Evolutionary conservation across 345 rosid genomes (phyloP).

Genomic region (Microthlaspi erraticum): DNA sequence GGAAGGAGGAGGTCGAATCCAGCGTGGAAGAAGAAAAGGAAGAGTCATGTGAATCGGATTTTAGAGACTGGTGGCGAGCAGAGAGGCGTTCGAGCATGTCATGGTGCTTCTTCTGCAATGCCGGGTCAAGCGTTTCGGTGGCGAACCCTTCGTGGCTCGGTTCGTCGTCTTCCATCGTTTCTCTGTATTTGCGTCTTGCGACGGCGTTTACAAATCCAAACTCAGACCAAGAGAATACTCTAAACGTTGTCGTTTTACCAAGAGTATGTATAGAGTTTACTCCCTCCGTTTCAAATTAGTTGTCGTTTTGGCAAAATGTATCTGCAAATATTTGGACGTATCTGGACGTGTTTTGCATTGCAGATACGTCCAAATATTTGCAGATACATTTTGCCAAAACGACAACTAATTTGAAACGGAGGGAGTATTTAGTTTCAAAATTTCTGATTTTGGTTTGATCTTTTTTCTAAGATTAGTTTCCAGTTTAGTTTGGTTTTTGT

Average conservation of each 20-base stretch:
- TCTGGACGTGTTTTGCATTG: no score
- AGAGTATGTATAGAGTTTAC: no score
- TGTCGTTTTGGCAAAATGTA: no score
- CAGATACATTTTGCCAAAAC: no score
- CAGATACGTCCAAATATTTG: no score
- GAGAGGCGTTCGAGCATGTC: slow-evolving; percentile 84
- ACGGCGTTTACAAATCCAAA: slow-evolving; percentile 10
- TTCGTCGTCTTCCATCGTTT: slow-evolving; percentile 35
- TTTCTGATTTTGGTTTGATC: no score
- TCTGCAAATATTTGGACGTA: no score
- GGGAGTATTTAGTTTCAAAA: no score
- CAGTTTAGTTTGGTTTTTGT: no score
- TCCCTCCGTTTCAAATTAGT: no score
- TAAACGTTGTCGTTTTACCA: slow-evolving; percentile 29
- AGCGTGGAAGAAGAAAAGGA: slow-evolving; percentile 46
- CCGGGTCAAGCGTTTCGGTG: slow-evolving; percentile 36
- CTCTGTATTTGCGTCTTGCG: not conserved
- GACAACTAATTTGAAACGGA: no score
- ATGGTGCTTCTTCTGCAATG: slow-evolving; percentile 62
- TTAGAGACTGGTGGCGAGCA: slow-evolving; percentile 71
- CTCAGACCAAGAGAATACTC: not conserved
- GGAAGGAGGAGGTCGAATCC: slow-evolving; percentile 64
- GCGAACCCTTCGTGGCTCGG: slow-evolving; percentile 2
- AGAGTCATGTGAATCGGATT: slow-evolving; percentile 47
- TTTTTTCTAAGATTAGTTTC: no score